phyloP scores from a whole-genome alignment of 345 rosid species.

The Eucalyptus paniculata region DNA sequence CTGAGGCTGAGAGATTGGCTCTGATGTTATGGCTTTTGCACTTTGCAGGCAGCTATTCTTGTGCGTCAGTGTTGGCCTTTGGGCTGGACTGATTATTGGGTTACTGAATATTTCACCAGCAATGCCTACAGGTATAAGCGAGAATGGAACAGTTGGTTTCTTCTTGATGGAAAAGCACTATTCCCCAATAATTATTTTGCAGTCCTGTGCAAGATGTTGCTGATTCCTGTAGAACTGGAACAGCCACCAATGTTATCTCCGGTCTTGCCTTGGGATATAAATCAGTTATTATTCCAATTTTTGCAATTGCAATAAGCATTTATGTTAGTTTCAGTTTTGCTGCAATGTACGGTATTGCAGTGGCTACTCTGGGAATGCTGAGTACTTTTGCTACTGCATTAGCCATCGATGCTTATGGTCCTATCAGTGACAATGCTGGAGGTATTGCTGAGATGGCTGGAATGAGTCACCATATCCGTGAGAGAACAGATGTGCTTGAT shows the following conservation, averaged over 20 bases:
- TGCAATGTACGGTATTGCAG: not conserved
- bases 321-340: not conserved
- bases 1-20: not conserved
- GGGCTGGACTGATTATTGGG: not conserved
- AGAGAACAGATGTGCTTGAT: not conserved
- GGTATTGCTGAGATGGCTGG: not conserved
- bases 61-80: not conserved
- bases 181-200: not conserved
- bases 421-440: not conserved
- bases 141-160: not conserved
- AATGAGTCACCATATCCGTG: not conserved
- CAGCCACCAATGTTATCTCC: constrained; percentile 10
- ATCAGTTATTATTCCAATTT: not conserved
- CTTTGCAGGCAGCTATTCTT: not conserved
- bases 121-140: not conserved
- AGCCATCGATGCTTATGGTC: not conserved
- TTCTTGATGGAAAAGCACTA: not conserved
- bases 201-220: constrained; percentile 31
- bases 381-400: not conserved
- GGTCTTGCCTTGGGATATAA: not conserved
- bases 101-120: not conserved
- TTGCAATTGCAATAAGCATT: not conserved
- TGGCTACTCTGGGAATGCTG: not conserved
- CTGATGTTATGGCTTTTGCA: not conserved
- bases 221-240: constrained; percentile 25